Base-by-base conservation (phyloP, 495 filamentous ascomycete species). In the Rhypophila decipiens region DNA sequence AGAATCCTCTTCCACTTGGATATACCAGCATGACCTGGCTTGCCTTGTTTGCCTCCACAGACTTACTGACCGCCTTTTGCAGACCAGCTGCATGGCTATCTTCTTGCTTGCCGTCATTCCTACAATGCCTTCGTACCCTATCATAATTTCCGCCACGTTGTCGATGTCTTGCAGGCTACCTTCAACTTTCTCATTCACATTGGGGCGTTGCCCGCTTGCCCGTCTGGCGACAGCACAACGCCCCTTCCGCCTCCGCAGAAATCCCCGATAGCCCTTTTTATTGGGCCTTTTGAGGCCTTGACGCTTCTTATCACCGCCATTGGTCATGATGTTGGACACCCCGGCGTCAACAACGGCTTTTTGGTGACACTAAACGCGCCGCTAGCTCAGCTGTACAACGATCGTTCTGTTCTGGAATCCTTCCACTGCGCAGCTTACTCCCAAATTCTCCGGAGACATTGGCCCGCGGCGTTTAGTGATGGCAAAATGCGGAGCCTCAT, bases 351-450 rank as follows among this genome's bases (percentile, higher is more conserved):
- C 70, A 98, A 98, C 63, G 88, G 89, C 12, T 98, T 98, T 60
- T 71, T 98, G 8, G 82, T 96, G 20, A 88, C 86, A 41, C 79
- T 96, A 18, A 95, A 96, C 60, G 87, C 93, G 33, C 94, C 93
- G 11, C 74, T 98, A 15, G 93, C 93, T n/a, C 93, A 97, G 61
- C 73, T 97, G 12, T 98, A 98, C 68, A 98, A 97, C 63, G 93
- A 98, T 63, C 86, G 85, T 51, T 98, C 93, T 13, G 93, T 98
- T 19, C 77, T 98, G 22, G 93, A 98, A 68, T 91, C 90, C 13
- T 98, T 96, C 62, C 93, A 98, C 58, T 96, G 93, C 60, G 94
- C 93, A 12, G 93, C 94, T 2, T 98, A 90, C 60, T 96, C 88
- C 2, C 93, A 97, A 60, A 95, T 98, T 27, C 78, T 98, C 27